Percentiles rank a stretch among this genome's conserved stretches.
Conservation (phyloP, 371 early-diverging fungal genomes). For the Saksenaea vasiformis region DNA sequence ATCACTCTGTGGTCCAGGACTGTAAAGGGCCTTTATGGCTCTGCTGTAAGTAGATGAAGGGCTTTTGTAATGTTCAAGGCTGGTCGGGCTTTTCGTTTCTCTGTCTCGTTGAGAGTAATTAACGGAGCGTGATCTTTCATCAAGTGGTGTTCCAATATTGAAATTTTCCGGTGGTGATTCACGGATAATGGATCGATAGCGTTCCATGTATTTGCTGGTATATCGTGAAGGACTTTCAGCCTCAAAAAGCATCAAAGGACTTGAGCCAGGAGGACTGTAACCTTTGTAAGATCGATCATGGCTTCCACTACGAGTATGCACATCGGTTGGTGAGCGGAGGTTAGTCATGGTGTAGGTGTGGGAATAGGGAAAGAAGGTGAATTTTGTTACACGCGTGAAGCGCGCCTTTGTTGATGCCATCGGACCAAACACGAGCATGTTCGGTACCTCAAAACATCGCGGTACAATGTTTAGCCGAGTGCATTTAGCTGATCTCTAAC, state of each 20-base stretch:
- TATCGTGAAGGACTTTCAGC: constrained; percentile 2
- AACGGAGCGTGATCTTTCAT: constrained; percentile 5
- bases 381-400: neutral
- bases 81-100: neutral
- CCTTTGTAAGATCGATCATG: neutral
- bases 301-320: neutral
- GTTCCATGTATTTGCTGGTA: constrained; percentile 3
- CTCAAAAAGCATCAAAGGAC: neutral
- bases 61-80: neutral
- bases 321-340: neutral
- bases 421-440: too few relatives aligned
- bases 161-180: constrained; percentile 22
- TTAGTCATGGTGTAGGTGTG: neutral
- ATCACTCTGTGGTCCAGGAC: neutral
- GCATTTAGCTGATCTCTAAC: too few relatives aligned
- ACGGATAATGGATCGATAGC: constrained; percentile 19
- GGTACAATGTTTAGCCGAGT: too few relatives aligned
- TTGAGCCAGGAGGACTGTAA: neutral
- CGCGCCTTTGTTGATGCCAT: too few relatives aligned
- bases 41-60: neutral
- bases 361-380: neutral
- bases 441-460: too few relatives aligned
- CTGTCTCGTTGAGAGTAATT: neutral
- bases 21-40: neutral
- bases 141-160: constrained; percentile 5